Evolutionary conservation across 768 basidiomycete genomes (phyloP).

Genomic region (Hemileccinum rubropunctum): DNA sequence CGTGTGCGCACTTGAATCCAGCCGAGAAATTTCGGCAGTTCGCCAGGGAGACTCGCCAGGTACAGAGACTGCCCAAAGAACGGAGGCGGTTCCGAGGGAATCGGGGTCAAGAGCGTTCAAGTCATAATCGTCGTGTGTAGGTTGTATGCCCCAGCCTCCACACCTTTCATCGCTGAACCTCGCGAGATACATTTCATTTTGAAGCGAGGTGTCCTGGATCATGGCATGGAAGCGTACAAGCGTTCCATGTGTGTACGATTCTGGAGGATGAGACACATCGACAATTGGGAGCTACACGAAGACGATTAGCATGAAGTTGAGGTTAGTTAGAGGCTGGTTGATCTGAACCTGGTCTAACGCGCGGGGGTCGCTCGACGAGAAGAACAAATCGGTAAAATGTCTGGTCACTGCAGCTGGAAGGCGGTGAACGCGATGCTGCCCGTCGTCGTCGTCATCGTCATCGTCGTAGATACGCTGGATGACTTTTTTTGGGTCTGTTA

Average conservation of each 20-base stretch:
- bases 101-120: slow-evolving; percentile 38
- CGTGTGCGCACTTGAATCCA: slow-evolving; percentile 17
- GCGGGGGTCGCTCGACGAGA: slow-evolving; percentile 31
- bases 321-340: background rate
- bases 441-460: slow-evolving; percentile 27
- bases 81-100: slow-evolving; percentile 57
- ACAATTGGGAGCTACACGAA: slow-evolving; percentile 55
- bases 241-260: slow-evolving; percentile 46
- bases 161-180: slow-evolving; percentile 39
- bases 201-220: slow-evolving; percentile 78
- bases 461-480: slow-evolving; percentile 48
- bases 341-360: slow-evolving; percentile 21
- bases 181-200: slow-evolving; percentile 71
- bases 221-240: slow-evolving; percentile 74
- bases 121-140: slow-evolving; percentile 26
- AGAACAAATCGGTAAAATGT: slow-evolving; percentile 48
- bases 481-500: slow-evolving; percentile 46
- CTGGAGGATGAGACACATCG: slow-evolving; percentile 45
- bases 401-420: slow-evolving; percentile 44
- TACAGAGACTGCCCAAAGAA: slow-evolving; percentile 73
- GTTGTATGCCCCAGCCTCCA: slow-evolving; percentile 74
- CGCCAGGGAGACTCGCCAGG: slow-evolving; percentile 69
- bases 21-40: slow-evolving; percentile 29
- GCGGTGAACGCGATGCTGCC: background rate
- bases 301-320: slow-evolving; percentile 1